Evolutionary conservation across 2,329 filamentous ascomycete species (phyloP).

Genomic region (Dactylella cylindrospora): DNA sequence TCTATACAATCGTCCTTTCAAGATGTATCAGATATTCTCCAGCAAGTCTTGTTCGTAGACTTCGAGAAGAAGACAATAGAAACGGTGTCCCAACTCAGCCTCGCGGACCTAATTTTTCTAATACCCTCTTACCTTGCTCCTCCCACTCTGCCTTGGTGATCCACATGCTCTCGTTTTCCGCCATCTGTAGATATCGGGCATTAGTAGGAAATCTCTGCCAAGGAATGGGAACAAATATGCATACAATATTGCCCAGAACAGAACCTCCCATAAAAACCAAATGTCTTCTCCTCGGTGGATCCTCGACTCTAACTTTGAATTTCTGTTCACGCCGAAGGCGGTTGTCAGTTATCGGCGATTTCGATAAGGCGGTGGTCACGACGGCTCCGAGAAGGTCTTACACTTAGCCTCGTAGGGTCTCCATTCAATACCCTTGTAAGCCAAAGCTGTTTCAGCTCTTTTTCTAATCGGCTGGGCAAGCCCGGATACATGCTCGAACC

Average conservation of each 20-base stretch:
- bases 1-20: neutral
- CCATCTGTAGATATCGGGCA: conserved; percentile 63
- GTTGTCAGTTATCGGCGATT: conserved; percentile 1
- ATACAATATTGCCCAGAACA: conserved; percentile 86
- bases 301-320: conserved; percentile 99
- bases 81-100: neutral
- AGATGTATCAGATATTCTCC: conserved; percentile 2
- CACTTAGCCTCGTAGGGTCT: conserved; percentile 84
- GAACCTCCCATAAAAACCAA: conserved; percentile 99
- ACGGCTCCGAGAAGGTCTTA: conserved; percentile 49
- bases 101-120: conserved; percentile 92
- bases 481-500: conserved; percentile 99
- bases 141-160: conserved; percentile 96
- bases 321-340: conserved; percentile 60
- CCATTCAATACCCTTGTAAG: conserved; percentile 85
- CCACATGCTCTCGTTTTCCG: conserved; percentile 99
- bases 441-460: conserved; percentile 98
- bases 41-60: no score
- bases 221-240: conserved; percentile 46
- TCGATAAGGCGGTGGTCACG: neutral
- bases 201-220: neutral
- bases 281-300: conserved; percentile 90
- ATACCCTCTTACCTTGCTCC: conserved; percentile 78
- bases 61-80: no score
- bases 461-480: conserved; percentile 88